Base-by-base conservation (phyloP, 1,284 basidiomycete genomes). In the Malassezia psittaci region DNA sequence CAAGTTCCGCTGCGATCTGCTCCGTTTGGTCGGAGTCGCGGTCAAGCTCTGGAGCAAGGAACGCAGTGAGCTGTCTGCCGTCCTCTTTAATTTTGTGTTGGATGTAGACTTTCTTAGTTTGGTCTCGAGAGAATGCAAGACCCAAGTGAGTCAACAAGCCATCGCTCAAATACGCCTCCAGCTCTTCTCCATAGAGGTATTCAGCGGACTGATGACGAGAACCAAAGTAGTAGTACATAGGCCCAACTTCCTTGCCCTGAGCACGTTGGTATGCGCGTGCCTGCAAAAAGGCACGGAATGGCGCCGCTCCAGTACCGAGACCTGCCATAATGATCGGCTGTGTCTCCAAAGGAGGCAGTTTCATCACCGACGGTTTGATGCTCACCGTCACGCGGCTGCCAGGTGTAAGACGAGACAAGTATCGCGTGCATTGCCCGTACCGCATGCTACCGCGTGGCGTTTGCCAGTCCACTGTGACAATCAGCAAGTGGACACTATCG, bases 291-390 rank as follows among this genome's bases (percentile, higher is more conserved):
- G 93, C 91, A 52, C 91, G 87, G 87, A 98, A 98, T 39, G 93
- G 93, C 12, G 93, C 93, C 5, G 90, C 93, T 59, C 91, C 93
- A 1, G 94, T 98, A 54, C 93, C 94, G 41, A 98, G 84, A 71
- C 93, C 93, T 47, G 93, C 90, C 88, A 98, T 91, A 78, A 98
- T 94, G 77, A 98, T 82, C 45, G 93, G 93, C 76, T 94, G 90
- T 57, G 80, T 81, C 72, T 85, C 80, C 73, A 84, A 80, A 4
- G 86, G 85, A 54, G 94, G 93, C 52, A 89, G 87, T 82, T 96
- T 98, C 93, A 98, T 98, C 46, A 98, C 93, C 70, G 89, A 93
- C 19, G 94, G 94, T 78, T 96, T 96, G 78, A 98, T 86, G 16
- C 90, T 96, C 15, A 96, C 93, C 1, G 91, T 96, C 34, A 98